Percentiles rank a stretch among this genome's conserved stretches.
phyloP scores from a whole-genome alignment of 2,329 filamentous ascomycete species.

The Calonectria leucothoes region DNA sequence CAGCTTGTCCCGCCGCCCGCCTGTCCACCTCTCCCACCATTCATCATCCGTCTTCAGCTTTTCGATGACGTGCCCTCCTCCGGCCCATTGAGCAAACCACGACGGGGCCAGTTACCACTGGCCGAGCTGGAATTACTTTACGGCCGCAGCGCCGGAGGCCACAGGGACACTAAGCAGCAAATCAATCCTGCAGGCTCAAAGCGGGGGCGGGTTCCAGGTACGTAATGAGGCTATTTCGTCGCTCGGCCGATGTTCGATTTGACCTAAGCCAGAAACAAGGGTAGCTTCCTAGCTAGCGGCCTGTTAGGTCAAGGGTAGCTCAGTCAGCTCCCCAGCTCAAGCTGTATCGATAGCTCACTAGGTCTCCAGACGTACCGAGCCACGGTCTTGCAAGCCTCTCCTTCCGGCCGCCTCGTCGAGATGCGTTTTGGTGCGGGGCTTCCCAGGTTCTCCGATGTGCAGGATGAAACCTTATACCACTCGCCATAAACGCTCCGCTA shows the following conservation, averaged over 20 bases:
- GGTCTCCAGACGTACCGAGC: neutral
- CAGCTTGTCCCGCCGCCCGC: slow-evolving; percentile 10
- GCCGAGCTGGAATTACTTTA: slow-evolving; percentile 15
- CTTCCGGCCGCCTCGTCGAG: neutral
- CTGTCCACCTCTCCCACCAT: neutral
- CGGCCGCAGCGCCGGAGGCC: neutral
- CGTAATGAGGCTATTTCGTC: slow-evolving; percentile 34
- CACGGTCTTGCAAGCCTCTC: slow-evolving; percentile 6
- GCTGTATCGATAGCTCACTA: slow-evolving; percentile 14
- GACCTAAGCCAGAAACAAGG: slow-evolving; percentile 11
- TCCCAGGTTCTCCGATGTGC: neutral
- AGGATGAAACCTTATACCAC: slow-evolving; percentile 5
- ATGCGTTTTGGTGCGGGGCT: slow-evolving; percentile 16
- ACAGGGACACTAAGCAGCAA: neutral
- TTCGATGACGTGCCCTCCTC: slow-evolving; percentile 4
- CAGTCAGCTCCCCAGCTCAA: neutral
- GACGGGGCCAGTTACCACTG: slow-evolving; percentile 29
- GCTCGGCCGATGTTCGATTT: slow-evolving; percentile 23
- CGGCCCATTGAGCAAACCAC: slow-evolving; percentile 34
- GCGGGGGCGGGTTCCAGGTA: slow-evolving; percentile 22
- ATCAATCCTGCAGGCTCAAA: slow-evolving; percentile 1
- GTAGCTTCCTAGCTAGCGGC: slow-evolving; percentile 18
- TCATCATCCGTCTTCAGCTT: neutral
- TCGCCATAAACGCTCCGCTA: neutral
- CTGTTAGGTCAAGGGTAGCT: slow-evolving; percentile 19